Conservation (phyloP, 2,329 filamentous ascomycete genomes). For the Sporothrix euskadiensis region DNA sequence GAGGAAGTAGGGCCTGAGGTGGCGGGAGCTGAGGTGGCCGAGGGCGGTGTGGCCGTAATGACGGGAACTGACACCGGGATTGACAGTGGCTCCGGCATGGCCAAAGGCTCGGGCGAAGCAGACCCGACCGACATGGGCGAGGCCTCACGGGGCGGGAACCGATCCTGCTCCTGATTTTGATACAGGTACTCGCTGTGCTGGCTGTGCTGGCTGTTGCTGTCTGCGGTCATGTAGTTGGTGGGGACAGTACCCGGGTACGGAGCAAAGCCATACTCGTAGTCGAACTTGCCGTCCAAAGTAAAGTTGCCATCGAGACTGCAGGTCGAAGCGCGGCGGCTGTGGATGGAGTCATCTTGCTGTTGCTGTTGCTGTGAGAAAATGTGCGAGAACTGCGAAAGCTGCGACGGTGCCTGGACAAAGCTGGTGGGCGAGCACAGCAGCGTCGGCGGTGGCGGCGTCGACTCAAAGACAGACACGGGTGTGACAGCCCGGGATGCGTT, state of each 20-base stretch:
- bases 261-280: constrained; percentile 72
- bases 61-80: constrained; percentile 73
- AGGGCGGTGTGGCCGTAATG: constrained; percentile 78
- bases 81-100: constrained; percentile 40
- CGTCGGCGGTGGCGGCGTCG: constrained; percentile 47
- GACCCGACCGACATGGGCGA: constrained; percentile 46
- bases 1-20: constrained; percentile 74
- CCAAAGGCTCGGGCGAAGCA: constrained; percentile 33
- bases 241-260: constrained; percentile 71
- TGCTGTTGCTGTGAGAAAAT: constrained; percentile 37
- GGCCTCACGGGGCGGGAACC: constrained; percentile 50
- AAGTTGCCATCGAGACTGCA: constrained; percentile 61
- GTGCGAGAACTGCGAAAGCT: background rate
- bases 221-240: constrained; percentile 42
- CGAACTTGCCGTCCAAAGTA: constrained; percentile 42
- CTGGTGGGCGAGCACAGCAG: constrained; percentile 68
- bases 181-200: constrained; percentile 50
- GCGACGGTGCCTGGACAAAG: constrained; percentile 42
- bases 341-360: constrained; percentile 31
- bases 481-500: constrained; percentile 39
- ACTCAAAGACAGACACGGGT: constrained; percentile 28
- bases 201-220: constrained; percentile 33
- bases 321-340: constrained; percentile 62
- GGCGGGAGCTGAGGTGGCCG: constrained; percentile 72
- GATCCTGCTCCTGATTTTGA: constrained; percentile 32